phyloP scores from a whole-genome alignment of 2,329 filamentous ascomycete species.

The Rhytidhysteron rufulum region DNA sequence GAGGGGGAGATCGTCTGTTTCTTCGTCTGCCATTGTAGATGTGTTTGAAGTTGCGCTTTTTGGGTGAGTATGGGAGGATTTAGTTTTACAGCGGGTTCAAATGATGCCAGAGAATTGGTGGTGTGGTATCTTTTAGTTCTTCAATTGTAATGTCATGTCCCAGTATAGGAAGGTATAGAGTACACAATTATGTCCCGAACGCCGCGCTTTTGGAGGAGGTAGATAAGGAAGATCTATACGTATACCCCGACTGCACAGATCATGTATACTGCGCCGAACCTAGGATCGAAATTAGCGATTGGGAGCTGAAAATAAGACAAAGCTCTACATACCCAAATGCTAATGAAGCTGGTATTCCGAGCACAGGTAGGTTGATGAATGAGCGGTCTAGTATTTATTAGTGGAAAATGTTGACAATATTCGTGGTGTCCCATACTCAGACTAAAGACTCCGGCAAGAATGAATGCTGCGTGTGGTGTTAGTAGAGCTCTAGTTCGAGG shows the following conservation, averaged over 20 bases:
- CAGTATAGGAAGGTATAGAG: conserved; percentile 22
- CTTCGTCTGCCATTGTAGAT: conserved; percentile 31
- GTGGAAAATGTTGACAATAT: not conserved
- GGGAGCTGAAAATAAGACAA: conserved; percentile 13
- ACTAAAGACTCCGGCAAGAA: conserved; percentile 75
- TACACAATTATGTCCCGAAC: conserved; percentile 29
- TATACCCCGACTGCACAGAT: conserved; percentile 99
- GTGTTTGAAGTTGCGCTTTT: too few species aligned
- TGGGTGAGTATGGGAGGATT: too few species aligned
- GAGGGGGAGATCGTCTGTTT: conserved; percentile 46
- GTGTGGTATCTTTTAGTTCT: conserved; percentile 18
- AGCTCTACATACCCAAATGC: conserved; percentile 72
- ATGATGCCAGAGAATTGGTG: too few species aligned
- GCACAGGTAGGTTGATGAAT: conserved; percentile 67
- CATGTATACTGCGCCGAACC: conserved; percentile 94
- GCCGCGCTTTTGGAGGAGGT: conserved; percentile 17
- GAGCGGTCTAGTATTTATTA: conserved; percentile 64
- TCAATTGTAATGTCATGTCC: conserved; percentile 34
- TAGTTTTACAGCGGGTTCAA: too few species aligned
- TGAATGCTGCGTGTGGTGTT: conserved; percentile 48
- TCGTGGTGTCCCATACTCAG: conserved; percentile 60
- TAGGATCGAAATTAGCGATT: conserved; percentile 36
- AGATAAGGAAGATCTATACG: conserved; percentile 58
- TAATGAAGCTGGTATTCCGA: conserved; percentile 83
- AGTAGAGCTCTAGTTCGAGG: conserved; percentile 20